Conservation (phyloP, 345 rosid genomes). For the Excoecaria agallocha region DNA sequence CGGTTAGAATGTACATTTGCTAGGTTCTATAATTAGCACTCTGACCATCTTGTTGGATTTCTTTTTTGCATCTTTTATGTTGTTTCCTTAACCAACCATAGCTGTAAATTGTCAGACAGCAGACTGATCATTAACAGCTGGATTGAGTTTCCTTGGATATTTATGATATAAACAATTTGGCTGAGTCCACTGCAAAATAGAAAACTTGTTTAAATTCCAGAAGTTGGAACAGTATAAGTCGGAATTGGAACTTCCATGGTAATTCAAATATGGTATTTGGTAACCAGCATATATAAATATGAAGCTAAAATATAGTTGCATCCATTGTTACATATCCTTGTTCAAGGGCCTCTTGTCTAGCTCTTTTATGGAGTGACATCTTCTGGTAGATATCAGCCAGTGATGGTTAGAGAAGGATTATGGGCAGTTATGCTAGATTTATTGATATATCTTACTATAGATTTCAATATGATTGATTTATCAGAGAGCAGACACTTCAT, state of each 20-base stretch:
- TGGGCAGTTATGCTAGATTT: background rate
- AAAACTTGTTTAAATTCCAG: background rate
- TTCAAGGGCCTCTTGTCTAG: background rate
- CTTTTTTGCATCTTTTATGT: background rate
- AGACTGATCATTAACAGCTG: background rate
- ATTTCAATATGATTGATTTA: background rate
- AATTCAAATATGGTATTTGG: background rate
- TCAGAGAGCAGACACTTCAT: background rate
- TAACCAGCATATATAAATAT: background rate
- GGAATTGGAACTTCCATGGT: background rate
- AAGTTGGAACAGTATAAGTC: background rate
- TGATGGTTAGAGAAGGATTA: background rate
- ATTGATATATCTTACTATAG: background rate
- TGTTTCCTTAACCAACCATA: background rate
- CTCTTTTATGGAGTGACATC: background rate
- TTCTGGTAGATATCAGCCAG: no score
- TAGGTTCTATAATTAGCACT: background rate
- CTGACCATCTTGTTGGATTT: background rate
- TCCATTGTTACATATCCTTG: background rate
- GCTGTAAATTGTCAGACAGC: background rate
- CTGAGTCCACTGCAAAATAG: background rate
- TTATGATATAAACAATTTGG: background rate
- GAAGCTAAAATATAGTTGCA: background rate
- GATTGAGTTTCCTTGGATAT: background rate
- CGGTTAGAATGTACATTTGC: constrained; percentile 1